A percentile compares a stretch with the other conserved stretches of the same genome.
Conservation (phyloP, 495 filamentous ascomycete species). For the Penicillium dipodomyicola region DNA sequence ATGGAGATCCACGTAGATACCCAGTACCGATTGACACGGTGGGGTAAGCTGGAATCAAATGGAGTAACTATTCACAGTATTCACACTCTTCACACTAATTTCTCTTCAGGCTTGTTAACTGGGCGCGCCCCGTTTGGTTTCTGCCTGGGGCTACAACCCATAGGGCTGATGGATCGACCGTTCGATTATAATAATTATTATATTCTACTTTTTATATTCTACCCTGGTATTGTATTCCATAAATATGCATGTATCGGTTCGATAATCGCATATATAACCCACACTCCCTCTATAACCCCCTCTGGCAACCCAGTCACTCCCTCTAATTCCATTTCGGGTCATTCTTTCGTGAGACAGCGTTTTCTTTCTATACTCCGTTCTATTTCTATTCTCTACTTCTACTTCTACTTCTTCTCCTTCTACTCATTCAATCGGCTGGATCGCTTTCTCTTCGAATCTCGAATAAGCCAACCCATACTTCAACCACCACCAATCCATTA, state of each 20-base stretch:
- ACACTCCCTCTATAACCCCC: not conserved
- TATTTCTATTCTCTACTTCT: not conserved
- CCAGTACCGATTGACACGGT: too few species aligned
- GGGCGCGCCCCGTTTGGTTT: slow-evolving; percentile 7
- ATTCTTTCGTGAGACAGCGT: not conserved
- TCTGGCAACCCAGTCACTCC: not conserved
- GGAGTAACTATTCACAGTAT: not conserved
- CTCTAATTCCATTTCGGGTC: not conserved
- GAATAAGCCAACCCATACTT: not conserved
- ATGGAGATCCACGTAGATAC: too few species aligned
- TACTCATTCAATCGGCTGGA: not conserved
- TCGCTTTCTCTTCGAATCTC: not conserved
- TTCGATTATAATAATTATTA: too few species aligned
- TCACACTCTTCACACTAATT: not conserved
- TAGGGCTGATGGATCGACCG: slow-evolving; percentile 22
- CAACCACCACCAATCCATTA: not conserved
- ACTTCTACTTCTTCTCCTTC: not conserved
- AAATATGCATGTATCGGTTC: not conserved
- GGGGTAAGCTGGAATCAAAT: too few species aligned
- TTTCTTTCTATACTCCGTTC: not conserved
- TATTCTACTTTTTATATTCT: not conserved
- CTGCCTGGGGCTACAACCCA: slow-evolving; percentile 24
- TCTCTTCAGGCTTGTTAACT: slow-evolving; percentile 4
- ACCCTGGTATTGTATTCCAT: not conserved
- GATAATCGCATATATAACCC: not conserved